Conservation (phyloP, 805 yeast species). For the Ogataea minuta region DNA sequence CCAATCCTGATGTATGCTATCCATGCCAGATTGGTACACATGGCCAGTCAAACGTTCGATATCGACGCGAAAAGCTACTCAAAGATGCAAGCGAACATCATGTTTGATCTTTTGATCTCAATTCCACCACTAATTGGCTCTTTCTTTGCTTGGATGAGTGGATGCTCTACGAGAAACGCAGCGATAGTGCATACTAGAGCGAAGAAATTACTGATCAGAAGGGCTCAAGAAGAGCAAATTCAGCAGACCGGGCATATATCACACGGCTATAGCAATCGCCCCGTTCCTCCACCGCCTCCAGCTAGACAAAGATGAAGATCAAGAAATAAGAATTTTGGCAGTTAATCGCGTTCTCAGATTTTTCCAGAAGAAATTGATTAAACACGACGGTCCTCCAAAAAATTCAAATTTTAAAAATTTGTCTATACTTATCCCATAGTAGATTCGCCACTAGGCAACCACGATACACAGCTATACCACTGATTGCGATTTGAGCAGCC, state of each 20-base stretch:
- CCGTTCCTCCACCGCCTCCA: neutral
- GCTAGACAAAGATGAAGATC: neutral
- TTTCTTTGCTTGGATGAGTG: constrained; percentile 75
- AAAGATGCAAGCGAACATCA: constrained; percentile 73
- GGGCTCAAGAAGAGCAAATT: constrained; percentile 11
- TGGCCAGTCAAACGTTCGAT: constrained; percentile 56
- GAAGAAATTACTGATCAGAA: constrained; percentile 17
- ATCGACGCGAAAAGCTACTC: constrained; percentile 60
- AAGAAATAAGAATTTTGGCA: constrained; percentile 1
- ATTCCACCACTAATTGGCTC: constrained; percentile 81
- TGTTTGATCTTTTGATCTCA: constrained; percentile 69
- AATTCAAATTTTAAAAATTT: constrained; percentile 14
- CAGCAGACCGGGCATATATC: neutral
- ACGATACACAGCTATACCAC: neutral
- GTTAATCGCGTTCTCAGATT: constrained; percentile 7
- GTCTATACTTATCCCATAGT: constrained; percentile 8
- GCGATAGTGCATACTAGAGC: constrained; percentile 60
- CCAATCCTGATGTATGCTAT: constrained; percentile 77
- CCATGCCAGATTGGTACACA: constrained; percentile 63
- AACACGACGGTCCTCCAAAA: constrained; percentile 16
- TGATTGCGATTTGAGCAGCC: constrained; percentile 1
- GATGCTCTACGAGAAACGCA: constrained; percentile 87
- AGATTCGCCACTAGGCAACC: neutral
- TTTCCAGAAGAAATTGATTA: constrained; percentile 15
- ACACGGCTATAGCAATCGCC: neutral